phyloP scores from a whole-genome alignment of 306 rosid genomes.

The Ormosia emarginata region DNA sequence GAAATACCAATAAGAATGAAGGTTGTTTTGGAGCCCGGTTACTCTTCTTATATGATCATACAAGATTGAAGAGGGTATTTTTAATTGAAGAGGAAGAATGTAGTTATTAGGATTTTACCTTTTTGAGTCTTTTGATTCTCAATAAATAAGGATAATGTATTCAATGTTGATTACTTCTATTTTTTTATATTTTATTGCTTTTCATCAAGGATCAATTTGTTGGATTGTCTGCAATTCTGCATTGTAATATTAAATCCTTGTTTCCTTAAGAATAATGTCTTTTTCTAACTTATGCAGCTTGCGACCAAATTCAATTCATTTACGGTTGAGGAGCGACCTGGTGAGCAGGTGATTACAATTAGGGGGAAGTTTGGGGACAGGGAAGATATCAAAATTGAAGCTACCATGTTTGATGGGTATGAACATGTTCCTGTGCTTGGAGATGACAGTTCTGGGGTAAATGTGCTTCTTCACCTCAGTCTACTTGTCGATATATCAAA shows the following conservation, averaged over 20 bases:
- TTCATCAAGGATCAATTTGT: neutral
- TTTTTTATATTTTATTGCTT: neutral
- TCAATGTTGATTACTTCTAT: neutral
- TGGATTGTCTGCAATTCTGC: neutral
- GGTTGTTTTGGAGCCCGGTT: neutral
- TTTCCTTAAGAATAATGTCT: neutral
- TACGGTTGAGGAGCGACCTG: constrained; percentile 62
- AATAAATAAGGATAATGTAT: neutral
- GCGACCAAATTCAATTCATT: constrained; percentile 53
- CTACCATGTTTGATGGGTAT: constrained; percentile 80
- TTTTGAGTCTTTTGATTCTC: neutral
- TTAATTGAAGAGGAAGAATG: neutral
- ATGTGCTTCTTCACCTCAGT: constrained; percentile 63
- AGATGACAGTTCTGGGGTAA: constrained; percentile 52
- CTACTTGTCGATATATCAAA: constrained; percentile 67
- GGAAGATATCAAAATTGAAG: constrained; percentile 71
- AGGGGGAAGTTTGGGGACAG: constrained; percentile 50
- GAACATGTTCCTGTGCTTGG: constrained; percentile 45
- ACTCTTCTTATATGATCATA: neutral
- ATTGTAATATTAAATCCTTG: neutral
- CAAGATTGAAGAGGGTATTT: neutral
- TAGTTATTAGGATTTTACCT: neutral
- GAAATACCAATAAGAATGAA: neutral
- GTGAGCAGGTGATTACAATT: constrained; percentile 66
- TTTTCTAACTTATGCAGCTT: constrained; percentile 44